Evolutionary conservation across 257 asterid genomes (phyloP), one percentile per base, ranked within the genome.

Genomic region (Rehmannia glutinosa): DNA sequence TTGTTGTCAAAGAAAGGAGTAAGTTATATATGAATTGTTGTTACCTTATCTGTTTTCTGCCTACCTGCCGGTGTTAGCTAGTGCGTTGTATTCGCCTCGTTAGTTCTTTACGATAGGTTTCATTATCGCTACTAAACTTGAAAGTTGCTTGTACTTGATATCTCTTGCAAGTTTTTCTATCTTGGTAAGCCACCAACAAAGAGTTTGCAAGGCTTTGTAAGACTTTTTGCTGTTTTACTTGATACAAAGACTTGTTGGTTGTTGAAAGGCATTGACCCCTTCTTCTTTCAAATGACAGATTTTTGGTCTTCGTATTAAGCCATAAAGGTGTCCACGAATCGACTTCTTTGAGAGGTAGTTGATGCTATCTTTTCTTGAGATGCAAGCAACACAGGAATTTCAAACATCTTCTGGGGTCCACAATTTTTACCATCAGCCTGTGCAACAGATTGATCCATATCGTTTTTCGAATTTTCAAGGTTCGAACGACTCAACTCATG

Each of bases 301-400:
- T 46, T 25, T 42, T 49, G 57, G 20, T 17, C 35, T 47, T 38
- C 6, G 59, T n/a, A n/a, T n/a, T 54, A 46, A 4, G 7, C 61
- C 61, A 30, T 32, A 12, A 24, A n/a, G n/a, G n/a, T n/a, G n/a
- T n/a, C n/a, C n/a, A n/a, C n/a, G n/a, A n/a, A n/a, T n/a, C n/a
- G n/a, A n/a, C n/a, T n/a, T n/a, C n/a, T n/a, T n/a, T n/a, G n/a
- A n/a, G n/a, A n/a, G n/a, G n/a, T n/a, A n/a, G n/a, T 57, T 45
- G 8, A 2, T 8, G 42, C 54, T 50, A 17, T 55, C 60, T 73
- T 67, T 71, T 36, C 41, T 69, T 46, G 73, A 75, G 68, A 88
- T 94, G 97, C 88, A 72, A 76, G 70, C 91, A 73, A 76, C 97
- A 56, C 91, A 80, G 65, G 83, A 68, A 51, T 81, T 85, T 59